Conservation (phyloP, 495 filamentous ascomycete species). For the Neurospora tetrasperma region DNA sequence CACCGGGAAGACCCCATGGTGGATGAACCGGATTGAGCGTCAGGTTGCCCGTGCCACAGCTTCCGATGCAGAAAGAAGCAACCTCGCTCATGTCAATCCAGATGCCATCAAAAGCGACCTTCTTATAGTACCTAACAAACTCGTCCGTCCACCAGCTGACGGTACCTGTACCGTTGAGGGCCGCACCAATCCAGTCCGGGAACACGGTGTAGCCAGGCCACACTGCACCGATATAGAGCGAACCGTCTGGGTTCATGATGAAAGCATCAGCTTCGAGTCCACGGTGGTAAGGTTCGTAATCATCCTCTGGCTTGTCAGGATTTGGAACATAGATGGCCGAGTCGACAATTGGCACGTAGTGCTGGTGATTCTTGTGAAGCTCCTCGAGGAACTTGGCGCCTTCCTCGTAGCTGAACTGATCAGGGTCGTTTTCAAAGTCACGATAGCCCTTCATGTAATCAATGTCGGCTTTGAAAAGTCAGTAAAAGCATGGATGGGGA, state of each 20-base stretch:
- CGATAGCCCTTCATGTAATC: constrained; percentile 63
- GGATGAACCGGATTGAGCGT: constrained; percentile 62
- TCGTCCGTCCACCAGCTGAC: constrained; percentile 64
- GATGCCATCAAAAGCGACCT: constrained; percentile 65
- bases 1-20: constrained; percentile 55
- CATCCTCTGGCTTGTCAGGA: constrained; percentile 58
- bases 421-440: constrained; percentile 66
- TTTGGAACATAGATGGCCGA: constrained; percentile 71
- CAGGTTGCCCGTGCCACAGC: constrained; percentile 60
- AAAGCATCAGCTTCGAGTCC: constrained; percentile 58
- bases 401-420: constrained; percentile 52
- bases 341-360: constrained; percentile 81
- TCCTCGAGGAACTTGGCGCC: constrained; percentile 54
- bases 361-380: constrained; percentile 57
- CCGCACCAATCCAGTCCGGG: constrained; percentile 45
- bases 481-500: constrained; percentile 32
- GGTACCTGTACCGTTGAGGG: constrained; percentile 48
- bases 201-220: constrained; percentile 76
- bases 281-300: constrained; percentile 56
- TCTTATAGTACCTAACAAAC: constrained; percentile 47
- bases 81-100: constrained; percentile 88
- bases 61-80: constrained; percentile 73
- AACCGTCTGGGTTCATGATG: constrained; percentile 56
- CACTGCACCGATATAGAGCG: constrained; percentile 66
- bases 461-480: constrained; percentile 58